These are phyloP conservation scores for Aristolochia fimbriata DNA, from an alignment of 164 flowering plant species.

Conservation along the genomic window DNA sequence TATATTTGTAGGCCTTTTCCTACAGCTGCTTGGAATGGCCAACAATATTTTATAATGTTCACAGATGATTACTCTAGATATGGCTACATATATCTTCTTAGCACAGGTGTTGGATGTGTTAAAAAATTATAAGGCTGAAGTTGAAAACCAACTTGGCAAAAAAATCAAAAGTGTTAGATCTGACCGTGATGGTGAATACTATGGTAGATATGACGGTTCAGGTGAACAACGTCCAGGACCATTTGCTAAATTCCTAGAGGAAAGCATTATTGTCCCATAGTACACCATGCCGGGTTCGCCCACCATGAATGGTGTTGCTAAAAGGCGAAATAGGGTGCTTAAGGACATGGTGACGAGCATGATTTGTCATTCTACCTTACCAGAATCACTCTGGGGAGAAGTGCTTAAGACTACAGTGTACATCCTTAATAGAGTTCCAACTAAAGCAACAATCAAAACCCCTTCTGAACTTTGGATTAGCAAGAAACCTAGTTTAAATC, in stretches of 20 bases:
- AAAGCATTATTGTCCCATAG: too few relatives aligned
- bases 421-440: background rate
- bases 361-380: conserved; percentile 1
- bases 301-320: background rate
- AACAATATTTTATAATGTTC: conserved; percentile 5
- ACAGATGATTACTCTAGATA: background rate
- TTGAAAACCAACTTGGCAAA: too few relatives aligned
- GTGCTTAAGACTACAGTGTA: background rate
- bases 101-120: too few relatives aligned
- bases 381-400: background rate
- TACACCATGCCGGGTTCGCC: background rate
- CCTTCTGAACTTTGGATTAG: background rate
- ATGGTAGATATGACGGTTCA: too few relatives aligned
- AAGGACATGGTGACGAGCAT: background rate
- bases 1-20: conserved; percentile 8
- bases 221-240: background rate
- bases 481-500: background rate
- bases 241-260: background rate
- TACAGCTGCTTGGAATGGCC: conserved; percentile 8
- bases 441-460: background rate
- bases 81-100: background rate
- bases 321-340: background rate
- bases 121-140: too few relatives aligned
- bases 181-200: background rate
- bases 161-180: background rate